Evolutionary conservation across 2,329 filamentous ascomycete genomes (phyloP).

Genomic region (Colletotrichum sp.): DNA sequence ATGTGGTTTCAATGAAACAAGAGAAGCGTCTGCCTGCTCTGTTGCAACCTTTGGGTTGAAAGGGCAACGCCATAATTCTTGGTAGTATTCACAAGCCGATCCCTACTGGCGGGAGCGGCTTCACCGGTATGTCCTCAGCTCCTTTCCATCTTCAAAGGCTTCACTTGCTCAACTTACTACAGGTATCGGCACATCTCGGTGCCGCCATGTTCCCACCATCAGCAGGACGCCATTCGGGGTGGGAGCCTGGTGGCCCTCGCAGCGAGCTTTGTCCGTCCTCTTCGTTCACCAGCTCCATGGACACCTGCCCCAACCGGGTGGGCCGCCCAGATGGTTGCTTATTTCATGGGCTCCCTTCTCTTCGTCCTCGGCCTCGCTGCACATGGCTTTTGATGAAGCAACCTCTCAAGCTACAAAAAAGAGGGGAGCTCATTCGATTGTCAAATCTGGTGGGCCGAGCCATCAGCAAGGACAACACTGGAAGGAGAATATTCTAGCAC

Average conservation of each 20-base stretch:
- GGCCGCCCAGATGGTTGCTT: not conserved
- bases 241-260: not conserved
- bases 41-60: not conserved
- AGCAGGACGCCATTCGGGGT: not conserved
- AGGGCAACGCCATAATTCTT: not conserved
- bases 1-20: not conserved
- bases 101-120: not conserved
- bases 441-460: not conserved
- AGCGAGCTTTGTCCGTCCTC: not conserved
- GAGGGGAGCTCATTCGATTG: not conserved
- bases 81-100: not conserved
- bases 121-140: not conserved
- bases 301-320: not conserved
- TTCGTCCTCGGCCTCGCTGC: not conserved
- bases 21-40: accelerated
- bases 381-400: not conserved
- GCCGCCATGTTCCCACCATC: too few relatives aligned
- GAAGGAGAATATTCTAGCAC: not conserved
- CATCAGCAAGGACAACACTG: not conserved
- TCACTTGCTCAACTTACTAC: not conserved
- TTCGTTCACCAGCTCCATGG: not conserved
- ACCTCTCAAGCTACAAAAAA: not conserved
- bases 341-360: not conserved
- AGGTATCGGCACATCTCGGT: not conserved
- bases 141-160: not conserved